These are phyloP conservation scores for Aspergillus oerlinghausenensis DNA, from an alignment of 2,329 filamentous ascomycete species.

Conservation along the genomic window DNA sequence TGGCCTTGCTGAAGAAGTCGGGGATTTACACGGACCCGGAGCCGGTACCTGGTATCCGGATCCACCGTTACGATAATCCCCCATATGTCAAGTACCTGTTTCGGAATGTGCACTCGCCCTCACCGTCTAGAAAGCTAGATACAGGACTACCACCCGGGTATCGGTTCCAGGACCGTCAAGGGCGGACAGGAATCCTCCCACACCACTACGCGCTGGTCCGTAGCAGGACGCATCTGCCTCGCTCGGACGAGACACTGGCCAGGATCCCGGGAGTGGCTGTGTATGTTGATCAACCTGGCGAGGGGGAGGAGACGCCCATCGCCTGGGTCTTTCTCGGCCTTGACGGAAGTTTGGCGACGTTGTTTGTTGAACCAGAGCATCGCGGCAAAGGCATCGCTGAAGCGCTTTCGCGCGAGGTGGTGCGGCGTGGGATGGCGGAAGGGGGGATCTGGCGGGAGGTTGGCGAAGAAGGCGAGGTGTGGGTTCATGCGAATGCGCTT, in stretches of 20 bases:
- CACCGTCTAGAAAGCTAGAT: background rate
- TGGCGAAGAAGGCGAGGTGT: slow-evolving; percentile 15
- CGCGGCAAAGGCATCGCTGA: slow-evolving; percentile 35
- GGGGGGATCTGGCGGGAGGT: slow-evolving; percentile 17
- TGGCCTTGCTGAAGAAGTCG: slow-evolving; percentile 21
- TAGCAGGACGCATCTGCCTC: slow-evolving; percentile 36
- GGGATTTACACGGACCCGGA: slow-evolving; percentile 11
- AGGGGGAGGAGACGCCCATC: slow-evolving; percentile 26
- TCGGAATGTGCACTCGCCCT: slow-evolving; percentile 1
- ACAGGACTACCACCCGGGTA: slow-evolving; percentile 27
- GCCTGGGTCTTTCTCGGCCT: slow-evolving; percentile 39
- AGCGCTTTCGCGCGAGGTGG: slow-evolving; percentile 27
- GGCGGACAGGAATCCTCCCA: slow-evolving; percentile 22
- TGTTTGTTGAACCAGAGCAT: slow-evolving; percentile 42
- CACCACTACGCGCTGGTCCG: slow-evolving; percentile 35
- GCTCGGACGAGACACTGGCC: slow-evolving; percentile 29
- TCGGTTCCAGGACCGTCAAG: slow-evolving; percentile 24
- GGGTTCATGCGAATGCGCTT: slow-evolving; percentile 38
- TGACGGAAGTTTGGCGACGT: slow-evolving; percentile 34
- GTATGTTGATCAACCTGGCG: slow-evolving; percentile 19
- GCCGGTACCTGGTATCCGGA: slow-evolving; percentile 17
- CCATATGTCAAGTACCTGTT: slow-evolving; percentile 39
- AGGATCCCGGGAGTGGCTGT: slow-evolving; percentile 32
- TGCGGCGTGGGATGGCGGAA: slow-evolving; percentile 25
- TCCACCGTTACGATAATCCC: slow-evolving; percentile 26